These are phyloP conservation scores for Brassica rapa DNA, from an alignment of 345 rosid species.

Conservation along the genomic window DNA sequence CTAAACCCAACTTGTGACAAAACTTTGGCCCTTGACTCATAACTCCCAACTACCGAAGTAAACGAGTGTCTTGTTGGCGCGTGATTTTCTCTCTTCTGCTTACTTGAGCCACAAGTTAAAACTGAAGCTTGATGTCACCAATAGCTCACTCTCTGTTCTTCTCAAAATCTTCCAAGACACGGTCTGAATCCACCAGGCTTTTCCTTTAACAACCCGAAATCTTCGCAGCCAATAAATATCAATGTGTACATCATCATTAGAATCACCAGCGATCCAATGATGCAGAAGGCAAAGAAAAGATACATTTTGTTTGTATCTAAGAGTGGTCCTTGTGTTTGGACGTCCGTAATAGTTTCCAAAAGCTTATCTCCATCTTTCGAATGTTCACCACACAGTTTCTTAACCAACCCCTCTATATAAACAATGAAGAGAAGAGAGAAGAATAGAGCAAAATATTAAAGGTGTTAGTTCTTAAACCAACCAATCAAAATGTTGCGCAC, in stretches of 20 bases:
- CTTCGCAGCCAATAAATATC: background rate
- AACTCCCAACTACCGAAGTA: constrained; percentile 18
- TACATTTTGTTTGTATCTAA: constrained; percentile 36
- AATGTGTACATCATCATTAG: constrained; percentile 26
- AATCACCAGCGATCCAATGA: constrained; percentile 20
- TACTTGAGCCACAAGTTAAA: constrained; percentile 24
- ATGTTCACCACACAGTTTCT: constrained; percentile 40
- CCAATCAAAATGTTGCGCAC: constrained; percentile 53
- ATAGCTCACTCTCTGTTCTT: constrained; percentile 4
- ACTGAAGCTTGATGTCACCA: constrained; percentile 5
- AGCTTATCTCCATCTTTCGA: constrained; percentile 39
- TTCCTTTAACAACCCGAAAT: background rate
- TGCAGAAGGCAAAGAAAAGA: constrained; percentile 39
- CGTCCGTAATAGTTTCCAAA: constrained; percentile 28
- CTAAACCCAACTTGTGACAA: constrained; percentile 32
- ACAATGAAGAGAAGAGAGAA: background rate
- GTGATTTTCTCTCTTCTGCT: constrained; percentile 9
- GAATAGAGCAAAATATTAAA: background rate
- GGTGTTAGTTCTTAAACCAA: constrained; percentile 13
- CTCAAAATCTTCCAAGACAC: background rate
- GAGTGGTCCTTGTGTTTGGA: constrained; percentile 37
- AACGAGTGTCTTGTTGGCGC: background rate
- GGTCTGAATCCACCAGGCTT: background rate
- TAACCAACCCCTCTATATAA: constrained; percentile 33
- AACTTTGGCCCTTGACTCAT: background rate